Conservation (phyloP, 768 basidiomycete genomes). For the Podaxis mareebaensis region DNA sequence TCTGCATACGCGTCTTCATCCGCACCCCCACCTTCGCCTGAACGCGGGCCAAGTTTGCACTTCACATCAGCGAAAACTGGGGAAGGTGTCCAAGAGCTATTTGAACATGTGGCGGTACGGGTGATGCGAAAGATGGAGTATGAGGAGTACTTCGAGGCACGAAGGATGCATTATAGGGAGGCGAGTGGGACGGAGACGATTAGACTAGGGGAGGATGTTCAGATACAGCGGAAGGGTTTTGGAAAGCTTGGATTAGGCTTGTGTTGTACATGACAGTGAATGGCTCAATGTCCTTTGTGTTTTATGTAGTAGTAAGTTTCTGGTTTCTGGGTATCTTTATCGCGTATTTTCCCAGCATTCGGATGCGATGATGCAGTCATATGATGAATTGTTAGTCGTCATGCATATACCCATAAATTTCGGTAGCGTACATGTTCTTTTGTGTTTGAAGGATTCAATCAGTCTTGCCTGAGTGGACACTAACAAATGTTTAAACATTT, state of each 20-base stretch:
- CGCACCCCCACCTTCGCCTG: conserved; percentile 32
- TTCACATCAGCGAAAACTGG: conserved; percentile 82
- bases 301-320: background rate
- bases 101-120: conserved; percentile 69
- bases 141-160: conserved; percentile 56
- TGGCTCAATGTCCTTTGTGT: background rate
- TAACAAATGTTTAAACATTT: too few species aligned
- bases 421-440: too few species aligned
- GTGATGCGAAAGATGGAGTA: conserved; percentile 67
- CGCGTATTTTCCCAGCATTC: background rate
- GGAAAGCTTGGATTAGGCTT: background rate
- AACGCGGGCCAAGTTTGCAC: conserved; percentile 64
- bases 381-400: too few species aligned
- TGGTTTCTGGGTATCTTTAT: background rate
- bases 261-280: background rate
- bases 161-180: conserved; percentile 41
- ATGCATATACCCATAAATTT: too few species aligned
- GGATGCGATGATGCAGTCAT: too few species aligned
- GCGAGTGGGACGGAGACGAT: conserved; percentile 39
- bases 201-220: conserved; percentile 15
- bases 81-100: conserved; percentile 68
- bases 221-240: background rate
- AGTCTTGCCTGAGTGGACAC: too few species aligned
- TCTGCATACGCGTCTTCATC: conserved; percentile 19
- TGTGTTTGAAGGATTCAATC: too few species aligned